Conservation (phyloP, 495 filamentous ascomycete species). For the Cercophora scortea region DNA sequence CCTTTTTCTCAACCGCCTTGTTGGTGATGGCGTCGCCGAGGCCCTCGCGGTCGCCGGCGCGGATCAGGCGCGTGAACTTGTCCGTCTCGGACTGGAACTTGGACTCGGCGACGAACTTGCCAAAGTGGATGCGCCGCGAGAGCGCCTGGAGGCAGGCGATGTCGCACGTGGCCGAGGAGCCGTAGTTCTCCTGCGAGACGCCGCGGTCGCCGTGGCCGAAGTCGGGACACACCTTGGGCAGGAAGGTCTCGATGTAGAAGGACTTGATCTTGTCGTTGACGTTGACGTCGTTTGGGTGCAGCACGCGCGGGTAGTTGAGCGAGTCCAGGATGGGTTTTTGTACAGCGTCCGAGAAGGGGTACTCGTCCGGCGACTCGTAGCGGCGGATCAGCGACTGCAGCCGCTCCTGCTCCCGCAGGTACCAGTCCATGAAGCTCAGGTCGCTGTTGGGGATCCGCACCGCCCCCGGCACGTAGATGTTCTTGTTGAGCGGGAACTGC, state of each 20-base stretch:
- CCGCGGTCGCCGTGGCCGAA: conserved; percentile 67
- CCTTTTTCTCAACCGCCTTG: conserved; percentile 79
- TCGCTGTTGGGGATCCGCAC: conserved; percentile 62
- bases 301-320: conserved; percentile 82
- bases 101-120: conserved; percentile 97
- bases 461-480: conserved; percentile 78
- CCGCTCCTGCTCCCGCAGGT: conserved; percentile 79
- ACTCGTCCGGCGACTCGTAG: conserved; percentile 94
- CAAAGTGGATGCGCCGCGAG: conserved; percentile 90
- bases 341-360: conserved; percentile 80
- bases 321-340: conserved; percentile 76
- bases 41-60: conserved; percentile 64
- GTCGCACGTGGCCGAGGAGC: conserved; percentile 84
- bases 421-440: conserved; percentile 88
- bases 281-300: conserved; percentile 89
- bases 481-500: conserved; percentile 88
- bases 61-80: conserved; percentile 71
- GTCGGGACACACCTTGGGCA: conserved; percentile 72
- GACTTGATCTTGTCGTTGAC: conserved; percentile 82
- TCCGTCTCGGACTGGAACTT: conserved; percentile 87
- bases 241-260: conserved; percentile 73
- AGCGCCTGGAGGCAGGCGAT: conserved; percentile 86
- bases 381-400: conserved; percentile 92
- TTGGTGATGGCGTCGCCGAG: conserved; percentile 91
- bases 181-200: conserved; percentile 90